phyloP scores from a whole-genome alignment of 768 basidiomycete genomes.

The Asterophora lycoperdoides region DNA sequence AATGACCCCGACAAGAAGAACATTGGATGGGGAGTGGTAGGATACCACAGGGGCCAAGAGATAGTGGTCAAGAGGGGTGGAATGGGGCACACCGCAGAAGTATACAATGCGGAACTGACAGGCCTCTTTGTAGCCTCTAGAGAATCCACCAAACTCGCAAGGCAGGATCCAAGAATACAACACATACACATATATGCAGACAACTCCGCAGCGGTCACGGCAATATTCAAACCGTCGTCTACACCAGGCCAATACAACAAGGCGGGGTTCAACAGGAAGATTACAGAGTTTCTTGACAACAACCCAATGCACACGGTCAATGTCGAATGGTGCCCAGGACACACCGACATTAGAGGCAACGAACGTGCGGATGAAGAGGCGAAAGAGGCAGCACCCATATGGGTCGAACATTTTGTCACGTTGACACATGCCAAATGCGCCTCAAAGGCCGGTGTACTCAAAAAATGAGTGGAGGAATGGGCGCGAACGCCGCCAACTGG shows the following conservation, averaged over 20 bases:
- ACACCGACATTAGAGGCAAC: too few relatives aligned
- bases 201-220: constrained; percentile 13
- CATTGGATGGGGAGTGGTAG: constrained; percentile 18
- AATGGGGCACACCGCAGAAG: too few relatives aligned
- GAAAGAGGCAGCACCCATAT: not conserved
- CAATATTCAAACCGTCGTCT: too few relatives aligned
- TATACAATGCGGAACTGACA: constrained; percentile 26
- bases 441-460: not conserved
- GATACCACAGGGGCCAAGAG: constrained; percentile 15
- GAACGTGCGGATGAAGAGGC: too few relatives aligned
- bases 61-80: constrained; percentile 7
- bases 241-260: too few relatives aligned
- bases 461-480: not conserved
- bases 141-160: constrained; percentile 5
- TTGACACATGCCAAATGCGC: not conserved
- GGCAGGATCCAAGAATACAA: constrained; percentile 7
- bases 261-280: not conserved
- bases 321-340: too few relatives aligned
- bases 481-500: not conserved
- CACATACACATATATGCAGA: constrained; percentile 23
- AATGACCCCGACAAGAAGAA: too few relatives aligned
- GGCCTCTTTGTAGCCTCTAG: constrained; percentile 14
- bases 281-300: not conserved
- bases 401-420: not conserved
- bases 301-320: not conserved